A percentile compares a stretch with the other conserved stretches of the same genome.
phyloP scores from a whole-genome alignment of 345 rosid genomes.

The Salix exigua region DNA sequence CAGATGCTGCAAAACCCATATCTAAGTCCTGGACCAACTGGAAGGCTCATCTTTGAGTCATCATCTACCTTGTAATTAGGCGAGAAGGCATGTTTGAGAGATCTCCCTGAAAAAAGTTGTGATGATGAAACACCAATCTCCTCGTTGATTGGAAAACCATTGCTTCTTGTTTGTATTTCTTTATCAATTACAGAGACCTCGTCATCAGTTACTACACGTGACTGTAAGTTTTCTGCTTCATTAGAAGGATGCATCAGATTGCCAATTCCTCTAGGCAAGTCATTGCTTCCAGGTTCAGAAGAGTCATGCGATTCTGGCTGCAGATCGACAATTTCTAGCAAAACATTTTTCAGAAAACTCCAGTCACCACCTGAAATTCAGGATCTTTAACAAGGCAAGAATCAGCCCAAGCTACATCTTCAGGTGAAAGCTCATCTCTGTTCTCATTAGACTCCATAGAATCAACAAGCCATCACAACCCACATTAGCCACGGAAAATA shows the following conservation, averaged over 20 bases:
- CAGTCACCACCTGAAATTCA: constrained; percentile 43
- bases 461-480: constrained; percentile 1
- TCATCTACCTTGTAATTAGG: constrained; percentile 32
- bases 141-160: constrained; percentile 12
- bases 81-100: constrained; percentile 27
- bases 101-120: constrained; percentile 21
- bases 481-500: not conserved
- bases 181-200: not conserved
- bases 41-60: not conserved
- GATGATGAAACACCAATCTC: constrained; percentile 15
- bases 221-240: constrained; percentile 5
- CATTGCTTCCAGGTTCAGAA: constrained; percentile 17
- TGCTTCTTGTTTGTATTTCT: constrained; percentile 17
- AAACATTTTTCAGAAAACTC: constrained; percentile 50
- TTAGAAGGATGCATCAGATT: constrained; percentile 12
- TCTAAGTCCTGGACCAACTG: constrained; percentile 17
- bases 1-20: constrained; percentile 11
- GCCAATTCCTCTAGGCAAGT: constrained; percentile 16
- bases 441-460: constrained; percentile 20
- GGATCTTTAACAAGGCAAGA: constrained; percentile 52
- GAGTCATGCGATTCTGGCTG: constrained; percentile 33
- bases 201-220: constrained; percentile 1
- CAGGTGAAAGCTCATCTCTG: constrained; percentile 42
- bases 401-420: constrained; percentile 66
- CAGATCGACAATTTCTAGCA: constrained; percentile 44